Conservation (phyloP, 2,329 filamentous ascomycete species). For the Lasiodiplodia hormozganensis region DNA sequence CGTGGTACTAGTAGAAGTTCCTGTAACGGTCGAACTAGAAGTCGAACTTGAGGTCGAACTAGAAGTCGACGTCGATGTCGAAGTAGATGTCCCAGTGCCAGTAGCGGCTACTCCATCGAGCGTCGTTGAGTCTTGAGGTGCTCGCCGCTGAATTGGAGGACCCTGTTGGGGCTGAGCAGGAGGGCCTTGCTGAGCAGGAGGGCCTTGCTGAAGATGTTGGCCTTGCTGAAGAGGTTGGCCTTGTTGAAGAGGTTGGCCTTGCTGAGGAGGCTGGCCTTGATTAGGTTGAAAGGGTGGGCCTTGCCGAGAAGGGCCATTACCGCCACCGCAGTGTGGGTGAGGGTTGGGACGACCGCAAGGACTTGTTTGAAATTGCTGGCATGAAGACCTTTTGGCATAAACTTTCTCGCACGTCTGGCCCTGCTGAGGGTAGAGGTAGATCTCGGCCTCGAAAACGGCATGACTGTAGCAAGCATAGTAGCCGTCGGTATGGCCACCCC, state of each 20-base stretch:
- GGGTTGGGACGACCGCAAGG: neutral
- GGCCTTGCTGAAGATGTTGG: neutral
- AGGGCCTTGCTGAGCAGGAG: too few relatives aligned
- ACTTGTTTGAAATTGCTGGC: neutral
- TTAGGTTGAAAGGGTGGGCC: neutral
- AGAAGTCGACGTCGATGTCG: too few relatives aligned
- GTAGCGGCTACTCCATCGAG: too few relatives aligned
- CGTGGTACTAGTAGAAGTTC: too few relatives aligned
- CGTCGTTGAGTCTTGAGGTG: too few relatives aligned
- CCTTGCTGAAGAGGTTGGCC: neutral
- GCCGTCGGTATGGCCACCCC: neutral
- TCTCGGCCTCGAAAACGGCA: neutral
- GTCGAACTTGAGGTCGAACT: too few relatives aligned
- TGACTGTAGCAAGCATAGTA: neutral
- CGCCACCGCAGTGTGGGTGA: neutral
- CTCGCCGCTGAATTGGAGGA: too few relatives aligned
- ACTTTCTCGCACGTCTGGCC: conserved; percentile 5
- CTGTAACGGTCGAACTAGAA: too few relatives aligned
- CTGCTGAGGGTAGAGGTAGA: neutral
- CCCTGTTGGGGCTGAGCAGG: too few relatives aligned
- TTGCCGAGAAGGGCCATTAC: neutral
- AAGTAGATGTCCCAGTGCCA: too few relatives aligned
- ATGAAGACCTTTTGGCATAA: neutral
- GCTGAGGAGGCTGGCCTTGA: neutral
- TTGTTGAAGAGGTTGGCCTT: neutral